phyloP scores from a whole-genome alignment of 2,329 filamentous ascomycete genomes.

The Aspergillus quadricinctus region DNA sequence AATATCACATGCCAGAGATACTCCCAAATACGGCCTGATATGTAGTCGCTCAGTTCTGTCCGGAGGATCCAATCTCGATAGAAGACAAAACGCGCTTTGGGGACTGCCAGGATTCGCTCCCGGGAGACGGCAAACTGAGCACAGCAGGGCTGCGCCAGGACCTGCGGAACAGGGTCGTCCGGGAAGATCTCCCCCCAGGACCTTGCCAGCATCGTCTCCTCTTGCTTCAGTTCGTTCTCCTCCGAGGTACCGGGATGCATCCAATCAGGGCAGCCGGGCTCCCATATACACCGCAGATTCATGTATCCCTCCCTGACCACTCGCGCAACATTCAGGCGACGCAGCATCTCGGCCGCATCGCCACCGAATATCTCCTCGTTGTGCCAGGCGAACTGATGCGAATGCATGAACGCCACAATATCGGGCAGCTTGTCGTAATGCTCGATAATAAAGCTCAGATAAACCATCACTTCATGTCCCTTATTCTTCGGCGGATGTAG shows the following conservation, averaged over 20 bases:
- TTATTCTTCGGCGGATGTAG: constrained; percentile 55
- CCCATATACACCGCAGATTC: constrained; percentile 57
- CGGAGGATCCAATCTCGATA: constrained; percentile 59
- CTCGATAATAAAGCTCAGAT: constrained; percentile 60
- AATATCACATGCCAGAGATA: constrained; percentile 63
- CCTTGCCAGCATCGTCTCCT: constrained; percentile 44
- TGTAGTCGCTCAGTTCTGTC: constrained; percentile 52
- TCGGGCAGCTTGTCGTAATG: constrained; percentile 58
- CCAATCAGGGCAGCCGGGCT: constrained; percentile 57
- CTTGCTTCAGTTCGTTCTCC: constrained; percentile 42
- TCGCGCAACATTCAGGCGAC: constrained; percentile 48
- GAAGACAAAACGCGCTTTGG: constrained; percentile 51
- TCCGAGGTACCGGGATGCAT: constrained; percentile 45
- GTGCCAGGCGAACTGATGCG: constrained; percentile 55
- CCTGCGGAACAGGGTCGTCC: constrained; percentile 39
- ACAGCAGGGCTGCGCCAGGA: constrained; percentile 60
- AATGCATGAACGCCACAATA: constrained; percentile 58
- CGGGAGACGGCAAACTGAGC: constrained; percentile 60
- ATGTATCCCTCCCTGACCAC: constrained; percentile 54
- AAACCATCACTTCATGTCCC: constrained; percentile 60
- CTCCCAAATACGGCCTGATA: constrained; percentile 59
- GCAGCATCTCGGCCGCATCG: constrained; percentile 49
- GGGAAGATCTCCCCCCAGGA: constrained; percentile 48
- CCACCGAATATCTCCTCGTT: constrained; percentile 52
- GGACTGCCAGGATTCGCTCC: constrained; percentile 53